Percentiles rank a stretch among this genome's conserved stretches.
phyloP scores from a whole-genome alignment of 2,329 filamentous ascomycete species.

The Aspergillus jensenii region DNA sequence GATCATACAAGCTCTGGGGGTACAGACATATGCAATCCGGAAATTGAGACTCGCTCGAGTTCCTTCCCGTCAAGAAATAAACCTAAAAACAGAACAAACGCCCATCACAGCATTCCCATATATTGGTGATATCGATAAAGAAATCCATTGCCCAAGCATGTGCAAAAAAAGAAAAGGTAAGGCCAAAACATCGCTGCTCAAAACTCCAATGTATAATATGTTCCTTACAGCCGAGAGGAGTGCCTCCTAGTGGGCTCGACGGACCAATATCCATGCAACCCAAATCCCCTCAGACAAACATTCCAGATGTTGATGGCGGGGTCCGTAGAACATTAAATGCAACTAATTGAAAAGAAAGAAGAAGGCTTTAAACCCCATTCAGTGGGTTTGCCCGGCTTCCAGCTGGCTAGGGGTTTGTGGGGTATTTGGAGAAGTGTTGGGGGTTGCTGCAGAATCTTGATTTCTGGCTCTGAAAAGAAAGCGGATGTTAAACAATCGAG shows the following conservation, averaged over 20 bases:
- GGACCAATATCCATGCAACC: not conserved
- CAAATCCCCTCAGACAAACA: not conserved
- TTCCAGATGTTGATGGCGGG: not conserved
- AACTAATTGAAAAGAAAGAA: not conserved
- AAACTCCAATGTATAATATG: not conserved
- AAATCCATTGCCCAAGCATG: not conserved
- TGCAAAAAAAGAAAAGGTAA: not conserved
- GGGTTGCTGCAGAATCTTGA: not conserved
- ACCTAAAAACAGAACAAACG: not conserved
- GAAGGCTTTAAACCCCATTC: not conserved
- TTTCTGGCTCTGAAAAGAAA: not conserved
- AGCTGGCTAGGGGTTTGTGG: conserved; percentile 20
- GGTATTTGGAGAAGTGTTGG: not conserved
- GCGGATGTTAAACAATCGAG: conserved; percentile 1
- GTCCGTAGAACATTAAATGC: not conserved
- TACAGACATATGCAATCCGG: not conserved
- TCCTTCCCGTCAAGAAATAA: not conserved
- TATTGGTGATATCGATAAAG: conserved; percentile 1
- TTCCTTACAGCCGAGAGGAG: not conserved
- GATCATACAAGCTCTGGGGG: not conserved
- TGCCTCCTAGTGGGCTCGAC: not conserved
- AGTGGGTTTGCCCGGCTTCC: conserved; percentile 20
- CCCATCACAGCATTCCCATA: not conserved
- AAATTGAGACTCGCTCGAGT: not conserved
- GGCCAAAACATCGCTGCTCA: not conserved